Evolutionary conservation across 2,329 filamentous ascomycete genomes (phyloP).

Genomic region (Arthrobotrys iridis): DNA sequence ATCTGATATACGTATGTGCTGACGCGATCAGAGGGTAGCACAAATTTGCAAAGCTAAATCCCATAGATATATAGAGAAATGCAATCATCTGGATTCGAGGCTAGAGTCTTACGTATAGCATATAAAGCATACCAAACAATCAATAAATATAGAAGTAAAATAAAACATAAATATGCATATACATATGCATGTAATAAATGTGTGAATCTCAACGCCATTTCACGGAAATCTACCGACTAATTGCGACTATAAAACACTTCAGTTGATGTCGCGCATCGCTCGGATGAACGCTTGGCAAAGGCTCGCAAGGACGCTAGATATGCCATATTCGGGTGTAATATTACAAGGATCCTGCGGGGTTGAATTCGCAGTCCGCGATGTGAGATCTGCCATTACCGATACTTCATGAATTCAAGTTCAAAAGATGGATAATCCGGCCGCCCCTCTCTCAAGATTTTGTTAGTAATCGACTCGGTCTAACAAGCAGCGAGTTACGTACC

Average conservation of each 20-base stretch:
- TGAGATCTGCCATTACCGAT: neutral
- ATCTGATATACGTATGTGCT: no score
- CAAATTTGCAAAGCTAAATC: no score
- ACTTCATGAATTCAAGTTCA: neutral
- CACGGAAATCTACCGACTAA: no score
- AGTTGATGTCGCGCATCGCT: no score
- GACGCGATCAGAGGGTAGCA: no score
- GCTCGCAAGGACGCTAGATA: neutral
- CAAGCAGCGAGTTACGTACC: no score
- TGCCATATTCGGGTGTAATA: neutral
- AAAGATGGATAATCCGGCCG: neutral
- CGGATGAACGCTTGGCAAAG: conserved; percentile 17
- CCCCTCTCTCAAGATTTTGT: neutral
- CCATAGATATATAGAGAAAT: no score
- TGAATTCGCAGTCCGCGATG: neutral
- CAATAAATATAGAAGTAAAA: no score
- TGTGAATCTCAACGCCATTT: neutral
- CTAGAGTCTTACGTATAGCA: no score
- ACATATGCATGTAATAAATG: neutral
- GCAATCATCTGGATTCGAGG: no score
- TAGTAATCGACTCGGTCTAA: conserved; percentile 14
- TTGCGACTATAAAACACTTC: neutral
- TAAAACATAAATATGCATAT: neutral
- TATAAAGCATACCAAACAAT: no score
- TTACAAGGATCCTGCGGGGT: conserved; percentile 7